Percentiles rank a stretch among this genome's conserved stretches.
phyloP scores from a whole-genome alignment of 306 rosid species.

The Gastrolobium bilobum region DNA sequence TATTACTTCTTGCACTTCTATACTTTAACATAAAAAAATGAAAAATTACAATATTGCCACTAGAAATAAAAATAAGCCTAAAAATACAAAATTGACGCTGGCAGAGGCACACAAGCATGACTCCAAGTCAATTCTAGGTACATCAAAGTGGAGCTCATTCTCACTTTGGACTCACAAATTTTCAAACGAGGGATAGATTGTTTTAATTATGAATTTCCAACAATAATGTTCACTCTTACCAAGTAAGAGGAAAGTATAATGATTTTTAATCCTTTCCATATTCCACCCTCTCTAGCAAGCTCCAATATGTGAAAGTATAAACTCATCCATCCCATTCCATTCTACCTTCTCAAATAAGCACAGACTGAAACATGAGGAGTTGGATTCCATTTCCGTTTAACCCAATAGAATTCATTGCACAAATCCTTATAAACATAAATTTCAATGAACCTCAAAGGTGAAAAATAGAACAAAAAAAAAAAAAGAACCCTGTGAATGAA shows the following conservation, averaged over 20 bases:
- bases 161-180: not conserved
- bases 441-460: not conserved
- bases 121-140: too few species aligned
- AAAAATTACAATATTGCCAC: too few species aligned
- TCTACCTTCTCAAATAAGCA: not conserved
- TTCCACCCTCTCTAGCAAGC: not conserved
- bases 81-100: too few species aligned
- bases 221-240: not conserved
- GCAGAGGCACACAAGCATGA: too few species aligned
- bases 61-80: too few species aligned
- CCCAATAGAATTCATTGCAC: too few species aligned
- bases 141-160: not conserved
- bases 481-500: not conserved
- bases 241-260: conserved; percentile 10
- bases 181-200: not conserved
- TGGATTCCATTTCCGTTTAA: too few species aligned
- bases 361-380: not conserved
- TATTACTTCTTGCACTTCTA: not conserved
- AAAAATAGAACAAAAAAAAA: not conserved
- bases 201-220: conserved; percentile 13
- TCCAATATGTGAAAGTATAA: not conserved
- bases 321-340: not conserved
- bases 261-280: conserved; percentile 1
- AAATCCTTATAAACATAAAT: not conserved
- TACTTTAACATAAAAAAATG: not conserved